Conservation (phyloP, 257 asterid species). For the Asclepias syriaca region DNA sequence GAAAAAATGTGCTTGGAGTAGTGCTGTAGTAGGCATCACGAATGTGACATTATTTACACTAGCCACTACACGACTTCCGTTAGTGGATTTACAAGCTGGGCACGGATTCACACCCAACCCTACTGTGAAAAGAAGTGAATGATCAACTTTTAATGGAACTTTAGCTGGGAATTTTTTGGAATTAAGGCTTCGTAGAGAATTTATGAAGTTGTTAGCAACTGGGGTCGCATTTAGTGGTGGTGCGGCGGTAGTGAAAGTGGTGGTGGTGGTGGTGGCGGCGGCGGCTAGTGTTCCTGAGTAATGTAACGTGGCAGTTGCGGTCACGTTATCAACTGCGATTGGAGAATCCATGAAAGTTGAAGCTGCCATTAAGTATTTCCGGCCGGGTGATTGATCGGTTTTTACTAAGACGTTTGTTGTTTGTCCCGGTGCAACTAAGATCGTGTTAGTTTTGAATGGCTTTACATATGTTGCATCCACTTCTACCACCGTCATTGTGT, state of each 20-base stretch:
- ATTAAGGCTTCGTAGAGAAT: conserved; percentile 60
- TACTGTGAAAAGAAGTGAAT: conserved; percentile 51
- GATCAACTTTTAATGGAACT: conserved; percentile 59
- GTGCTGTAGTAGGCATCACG: conserved; percentile 68
- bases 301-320: conserved; percentile 80
- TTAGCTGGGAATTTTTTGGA: conserved; percentile 62
- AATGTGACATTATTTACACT: conserved; percentile 70
- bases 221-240: conserved; percentile 55
- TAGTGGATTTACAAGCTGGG: conserved; percentile 55
- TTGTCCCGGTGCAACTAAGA: conserved; percentile 76
- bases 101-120: conserved; percentile 80
- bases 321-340: conserved; percentile 56
- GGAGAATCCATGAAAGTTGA: conserved; percentile 74
- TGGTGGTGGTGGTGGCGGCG: conserved; percentile 11
- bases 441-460: conserved; percentile 73
- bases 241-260: conserved; percentile 44
- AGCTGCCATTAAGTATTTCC: conserved; percentile 66
- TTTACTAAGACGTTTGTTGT: conserved; percentile 68
- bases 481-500: conserved; percentile 72
- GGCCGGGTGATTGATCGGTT: conserved; percentile 40
- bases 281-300: conserved; percentile 58
- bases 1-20: conserved; percentile 64
- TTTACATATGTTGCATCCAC: conserved; percentile 87
- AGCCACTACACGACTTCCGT: conserved; percentile 73
- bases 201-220: conserved; percentile 49